A percentile compares a stretch with the other conserved stretches of the same genome.
Evolutionary conservation across 2,329 filamentous ascomycete genomes (phyloP).

Genomic region (Scytalidium sp.): DNA sequence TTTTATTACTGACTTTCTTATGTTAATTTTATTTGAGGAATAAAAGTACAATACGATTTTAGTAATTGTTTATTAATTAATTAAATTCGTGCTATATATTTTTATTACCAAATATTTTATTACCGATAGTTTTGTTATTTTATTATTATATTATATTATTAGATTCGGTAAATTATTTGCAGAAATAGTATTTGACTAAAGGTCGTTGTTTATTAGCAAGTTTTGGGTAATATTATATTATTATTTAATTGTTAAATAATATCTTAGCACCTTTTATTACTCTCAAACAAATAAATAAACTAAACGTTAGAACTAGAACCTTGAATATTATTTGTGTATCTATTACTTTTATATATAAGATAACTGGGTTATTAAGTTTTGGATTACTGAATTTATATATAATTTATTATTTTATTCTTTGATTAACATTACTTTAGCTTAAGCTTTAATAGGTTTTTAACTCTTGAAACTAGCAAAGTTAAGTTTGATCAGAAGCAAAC

Average conservation of each 20-base stretch:
- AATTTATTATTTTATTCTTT: not conserved
- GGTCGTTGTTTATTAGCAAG: not conserved
- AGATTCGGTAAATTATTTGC: not conserved
- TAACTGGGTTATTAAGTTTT: not conserved
- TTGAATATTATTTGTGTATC: not conserved
- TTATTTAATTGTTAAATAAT: not conserved
- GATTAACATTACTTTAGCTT: not conserved
- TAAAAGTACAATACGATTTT: not conserved
- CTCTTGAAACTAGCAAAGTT: no score
- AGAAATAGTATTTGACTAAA: not conserved
- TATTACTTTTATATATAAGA: not conserved
- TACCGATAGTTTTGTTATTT: not conserved
- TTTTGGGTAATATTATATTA: not conserved
- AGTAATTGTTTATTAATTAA: not conserved
- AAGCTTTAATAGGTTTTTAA: not conserved
- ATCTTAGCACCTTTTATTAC: not conserved
- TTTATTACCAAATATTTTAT: not conserved
- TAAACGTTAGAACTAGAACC: not conserved
- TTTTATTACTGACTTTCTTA: not conserved
- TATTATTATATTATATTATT: not conserved
- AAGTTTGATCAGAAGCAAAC: no score
- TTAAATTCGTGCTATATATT: not conserved
- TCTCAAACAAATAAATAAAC: not conserved
- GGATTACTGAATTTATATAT: conserved; percentile 1
- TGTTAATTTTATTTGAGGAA: not conserved